Base-by-base conservation (phyloP, 2,329 filamentous ascomycete genomes). In the Clarireedia monteithiana region DNA sequence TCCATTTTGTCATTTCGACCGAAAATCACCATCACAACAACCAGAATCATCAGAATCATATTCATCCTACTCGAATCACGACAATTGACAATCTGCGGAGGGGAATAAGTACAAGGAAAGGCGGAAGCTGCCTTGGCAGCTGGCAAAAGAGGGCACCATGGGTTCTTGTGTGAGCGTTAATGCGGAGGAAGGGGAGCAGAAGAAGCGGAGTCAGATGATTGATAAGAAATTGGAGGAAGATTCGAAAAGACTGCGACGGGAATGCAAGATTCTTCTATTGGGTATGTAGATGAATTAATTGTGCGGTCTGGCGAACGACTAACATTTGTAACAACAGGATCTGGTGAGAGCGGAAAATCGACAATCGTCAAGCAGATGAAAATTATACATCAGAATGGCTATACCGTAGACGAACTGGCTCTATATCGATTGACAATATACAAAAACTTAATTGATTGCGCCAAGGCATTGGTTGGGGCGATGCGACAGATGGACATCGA, bases 311-410 rank as follows among this genome's bases (percentile, higher is more conserved):
- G n/a, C 9, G 23, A 40, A 38, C 51, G 47, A 15, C 62, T 65
- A 66, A 67, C 56, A 24, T 42, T 47, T 34, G 50, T 59, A 71
- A 47, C 26, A 36, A 49, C 20, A 96, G 94, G 94, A 63, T 97
- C 94, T 63, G 94, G 94, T 63, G 94, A 99, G 77, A 97, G 92
- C 73, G 94, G 94, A 64, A 99, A 99, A 75, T 97, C 94, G 57
- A 99, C 94, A 9, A 97, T 99, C 67, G 94, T 99, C 65, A 99
- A 99, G 74, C 94, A 99, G 79, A 99, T 99, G 94, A 99, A 97
- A 75, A 99, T 99, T 66, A 97, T 99, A 69, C 94, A 99, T 70
- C 87, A 97, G 67, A 96, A 96, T 74, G 94, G 94, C 59, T 99
- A 99, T 74, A 91, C 89, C 10, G 84, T 90, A 64, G 92, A 97